Base-by-base conservation (phyloP, 495 filamentous ascomycete species). In the Podospora comata region DNA sequence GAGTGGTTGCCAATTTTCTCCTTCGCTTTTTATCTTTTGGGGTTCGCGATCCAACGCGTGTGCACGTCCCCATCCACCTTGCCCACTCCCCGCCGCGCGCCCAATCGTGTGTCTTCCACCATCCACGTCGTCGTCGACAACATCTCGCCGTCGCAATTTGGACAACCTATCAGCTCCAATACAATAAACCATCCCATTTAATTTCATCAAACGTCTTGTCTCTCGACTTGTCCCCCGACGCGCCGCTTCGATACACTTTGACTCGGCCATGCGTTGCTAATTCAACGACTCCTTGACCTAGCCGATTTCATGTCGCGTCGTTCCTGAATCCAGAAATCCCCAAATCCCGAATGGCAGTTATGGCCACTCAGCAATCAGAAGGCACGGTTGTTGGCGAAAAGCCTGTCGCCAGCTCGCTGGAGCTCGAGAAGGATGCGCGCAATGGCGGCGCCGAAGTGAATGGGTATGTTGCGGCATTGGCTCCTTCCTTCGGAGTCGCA, bases 311-410 rank as follows among this genome's bases (percentile, higher is more conserved):
- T 78, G 76, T 77, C 78, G 77, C 76, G 65, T 65, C 66, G 56
- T 54, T 19, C n/a, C 53, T 73, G 67, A 71, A 53, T 55, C 55
- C 59, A 62, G 55, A 28, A 1, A 28, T 15, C 19, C n/a, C 7
- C 74, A 68, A 27, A 66, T 55, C 62, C 63, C 73, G 80, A 75
- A 83, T 86, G 82, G 80, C 81, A 78, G 78, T 82, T 64, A 87
- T 89, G 85, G 80, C 84, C n/a, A 82, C 86, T 65, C 80, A 79
- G 54, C 77, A 80, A 26, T 71, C 81, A 65, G 82, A 86, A 66
- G 75, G 74, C 57, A 72, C 77, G 70, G 70, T 79, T 66, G 76
- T 83, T 55, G 81, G 84, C 68, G 79, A 81, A 65, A 87, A 85
- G 77, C 75, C 77, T 20, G 75, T 81, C 68, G 77, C 78, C 70